These are phyloP conservation scores for Backusella tarrabulga DNA, from an alignment of 192 early-diverging fungal species.

Conservation along the genomic window DNA sequence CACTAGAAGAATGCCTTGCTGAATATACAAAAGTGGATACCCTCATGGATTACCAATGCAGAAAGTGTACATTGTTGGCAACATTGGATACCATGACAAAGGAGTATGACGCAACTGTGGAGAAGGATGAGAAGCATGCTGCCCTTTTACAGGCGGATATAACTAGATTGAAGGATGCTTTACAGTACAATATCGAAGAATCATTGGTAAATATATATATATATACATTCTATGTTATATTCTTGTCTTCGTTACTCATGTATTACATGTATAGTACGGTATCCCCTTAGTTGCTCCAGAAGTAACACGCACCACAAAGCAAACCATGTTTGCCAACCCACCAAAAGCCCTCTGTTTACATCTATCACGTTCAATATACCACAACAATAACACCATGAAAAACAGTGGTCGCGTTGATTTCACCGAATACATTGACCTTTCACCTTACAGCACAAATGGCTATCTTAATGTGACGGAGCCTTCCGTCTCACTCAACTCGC, in stretches of 20 bases:
- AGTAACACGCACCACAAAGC: constrained; percentile 58
- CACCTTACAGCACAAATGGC: constrained; percentile 71
- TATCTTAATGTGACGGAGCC: constrained; percentile 34
- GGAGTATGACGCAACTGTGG: constrained; percentile 18
- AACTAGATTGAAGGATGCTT: constrained; percentile 34
- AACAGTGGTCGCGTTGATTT: constrained; percentile 75
- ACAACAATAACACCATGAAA: constrained; percentile 65
- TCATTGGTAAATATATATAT: constrained; percentile 34
- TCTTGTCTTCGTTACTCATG: neutral
- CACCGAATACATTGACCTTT: constrained; percentile 70
- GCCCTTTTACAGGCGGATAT: constrained; percentile 30
- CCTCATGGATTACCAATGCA: constrained; percentile 64
- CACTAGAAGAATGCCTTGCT: constrained; percentile 60
- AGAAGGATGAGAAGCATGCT: constrained; percentile 4
- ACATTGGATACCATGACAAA: constrained; percentile 41
- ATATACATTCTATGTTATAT: neutral
- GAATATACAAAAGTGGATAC: constrained; percentile 64
- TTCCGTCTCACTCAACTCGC: constrained; percentile 1
- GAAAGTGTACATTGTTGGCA: constrained; percentile 53
- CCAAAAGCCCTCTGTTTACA: constrained; percentile 81
- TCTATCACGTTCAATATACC: constrained; percentile 79
- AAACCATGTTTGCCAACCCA: constrained; percentile 82
- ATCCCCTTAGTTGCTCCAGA: constrained; percentile 34
- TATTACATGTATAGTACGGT: constrained; percentile 20
- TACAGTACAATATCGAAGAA: constrained; percentile 40